These are phyloP conservation scores for Mycena citricolor DNA, from an alignment of 1,284 basidiomycete species.

Conservation along the genomic window DNA sequence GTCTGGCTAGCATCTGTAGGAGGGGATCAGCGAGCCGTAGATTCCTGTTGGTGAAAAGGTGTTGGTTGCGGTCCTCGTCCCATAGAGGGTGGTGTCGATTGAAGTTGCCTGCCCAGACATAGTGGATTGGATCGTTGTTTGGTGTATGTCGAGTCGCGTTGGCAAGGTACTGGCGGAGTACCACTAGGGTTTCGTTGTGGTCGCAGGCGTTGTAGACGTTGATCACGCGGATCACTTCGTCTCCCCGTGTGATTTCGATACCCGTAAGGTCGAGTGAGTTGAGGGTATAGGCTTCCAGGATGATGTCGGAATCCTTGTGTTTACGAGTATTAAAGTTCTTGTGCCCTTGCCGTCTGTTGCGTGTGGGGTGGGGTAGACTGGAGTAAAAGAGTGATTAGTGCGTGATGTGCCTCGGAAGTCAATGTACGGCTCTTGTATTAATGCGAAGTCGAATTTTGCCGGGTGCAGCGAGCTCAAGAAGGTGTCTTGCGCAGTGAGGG, in stretches of 20 bases:
- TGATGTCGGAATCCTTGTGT: conserved; percentile 26
- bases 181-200: conserved; percentile 23
- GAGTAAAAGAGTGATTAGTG: conserved; percentile 23
- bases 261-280: conserved; percentile 30
- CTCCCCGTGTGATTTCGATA: conserved; percentile 22
- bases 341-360: conserved; percentile 1
- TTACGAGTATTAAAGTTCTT: conserved; percentile 33
- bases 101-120: conserved; percentile 47
- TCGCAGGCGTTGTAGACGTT: conserved; percentile 39
- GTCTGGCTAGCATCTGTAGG: conserved; percentile 25
- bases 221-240: conserved; percentile 26
- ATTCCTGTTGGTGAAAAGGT: conserved; percentile 32
- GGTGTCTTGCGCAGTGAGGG: conserved; percentile 21
- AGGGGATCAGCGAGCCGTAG: conserved; percentile 20
- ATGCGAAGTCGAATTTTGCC: conserved; percentile 29
- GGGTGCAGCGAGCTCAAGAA: conserved; percentile 20
- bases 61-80: conserved; percentile 40
- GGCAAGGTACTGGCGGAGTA: conserved; percentile 9
- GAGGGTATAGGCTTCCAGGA: conserved; percentile 27
- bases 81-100: conserved; percentile 50
- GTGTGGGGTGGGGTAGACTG: conserved; percentile 29
- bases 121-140: conserved; percentile 7
- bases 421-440: conserved; percentile 37
- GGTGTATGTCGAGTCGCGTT: too few species aligned
- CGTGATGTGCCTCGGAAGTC: conserved; percentile 22